Evolutionary conservation across 177 flowering plant genomes (phyloP).

Genomic region (Telopea speciosissima): DNA sequence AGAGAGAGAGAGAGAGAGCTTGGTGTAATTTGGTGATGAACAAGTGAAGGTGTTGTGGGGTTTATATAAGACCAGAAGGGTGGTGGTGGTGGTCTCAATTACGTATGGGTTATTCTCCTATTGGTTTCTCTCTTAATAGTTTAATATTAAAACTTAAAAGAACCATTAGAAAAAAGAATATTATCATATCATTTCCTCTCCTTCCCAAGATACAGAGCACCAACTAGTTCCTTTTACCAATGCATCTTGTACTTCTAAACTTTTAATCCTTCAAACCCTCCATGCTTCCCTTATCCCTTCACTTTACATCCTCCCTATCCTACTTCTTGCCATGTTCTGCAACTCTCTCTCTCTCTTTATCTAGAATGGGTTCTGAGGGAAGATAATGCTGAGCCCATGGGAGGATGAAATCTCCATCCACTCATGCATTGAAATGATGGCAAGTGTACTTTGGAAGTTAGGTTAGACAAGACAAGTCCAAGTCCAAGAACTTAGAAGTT

Average conservation of each 20-base stretch:
- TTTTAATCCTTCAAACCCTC: conserved; percentile 11
- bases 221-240: conserved; percentile 31
- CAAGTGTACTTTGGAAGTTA: no score
- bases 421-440: no score
- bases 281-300: no score
- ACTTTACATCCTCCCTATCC: no score
- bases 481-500: no score
- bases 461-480: no score
- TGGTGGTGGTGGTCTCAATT: not conserved
- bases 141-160: conserved; percentile 3
- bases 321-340: not conserved
- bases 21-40: not conserved
- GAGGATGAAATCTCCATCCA: not conserved
- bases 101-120: conserved; percentile 4
- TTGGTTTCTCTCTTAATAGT: conserved; percentile 11
- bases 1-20: not conserved
- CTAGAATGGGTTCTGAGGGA: not conserved
- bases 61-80: not conserved
- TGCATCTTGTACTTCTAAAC: conserved; percentile 48
- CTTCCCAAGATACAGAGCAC: not conserved
- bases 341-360: not conserved
- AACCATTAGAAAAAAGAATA: not conserved
- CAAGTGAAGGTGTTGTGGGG: not conserved
- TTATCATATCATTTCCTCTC: not conserved
- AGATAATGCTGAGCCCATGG: no score